phyloP scores from a whole-genome alignment of 2,329 filamentous ascomycete species.

The Talaromyces sp. region DNA sequence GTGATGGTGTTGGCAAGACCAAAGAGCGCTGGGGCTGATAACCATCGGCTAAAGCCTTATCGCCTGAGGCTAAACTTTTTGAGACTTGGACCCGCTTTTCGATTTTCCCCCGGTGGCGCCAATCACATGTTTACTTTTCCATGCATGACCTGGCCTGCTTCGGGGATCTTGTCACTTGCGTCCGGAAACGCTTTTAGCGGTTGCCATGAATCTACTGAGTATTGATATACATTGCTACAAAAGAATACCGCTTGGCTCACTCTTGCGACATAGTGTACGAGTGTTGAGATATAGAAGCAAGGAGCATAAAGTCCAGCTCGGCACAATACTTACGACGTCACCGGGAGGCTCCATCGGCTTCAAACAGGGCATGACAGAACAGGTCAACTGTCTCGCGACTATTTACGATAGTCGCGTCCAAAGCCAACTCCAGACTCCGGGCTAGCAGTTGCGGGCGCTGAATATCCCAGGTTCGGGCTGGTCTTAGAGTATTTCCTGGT shows the following conservation, averaged over 20 bases:
- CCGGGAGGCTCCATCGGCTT: not conserved
- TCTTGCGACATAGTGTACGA: not conserved
- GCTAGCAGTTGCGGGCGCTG: not conserved
- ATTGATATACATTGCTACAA: not conserved
- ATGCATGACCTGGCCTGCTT: not conserved
- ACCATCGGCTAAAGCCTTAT: not conserved
- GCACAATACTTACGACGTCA: conserved; percentile 2
- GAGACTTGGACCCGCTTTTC: not conserved
- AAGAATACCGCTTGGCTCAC: not conserved
- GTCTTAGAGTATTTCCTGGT: not conserved
- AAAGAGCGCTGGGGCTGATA: not conserved
- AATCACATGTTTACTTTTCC: not conserved
- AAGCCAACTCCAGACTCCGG: not conserved
- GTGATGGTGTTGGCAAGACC: not conserved
- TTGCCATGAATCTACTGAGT: too few species aligned
- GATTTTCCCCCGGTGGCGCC: not conserved
- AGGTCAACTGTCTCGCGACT: not conserved
- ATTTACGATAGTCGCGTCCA: not conserved
- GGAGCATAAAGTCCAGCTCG: not conserved
- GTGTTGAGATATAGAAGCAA: not conserved
- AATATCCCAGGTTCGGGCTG: not conserved
- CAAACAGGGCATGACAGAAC: conserved; percentile 3
- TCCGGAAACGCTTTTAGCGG: too few species aligned
- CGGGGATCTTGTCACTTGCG: too few species aligned
- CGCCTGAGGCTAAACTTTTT: not conserved